Base-by-base conservation (phyloP, 2,329 filamentous ascomycete genomes). In the Corniculantispora saksenae region DNA sequence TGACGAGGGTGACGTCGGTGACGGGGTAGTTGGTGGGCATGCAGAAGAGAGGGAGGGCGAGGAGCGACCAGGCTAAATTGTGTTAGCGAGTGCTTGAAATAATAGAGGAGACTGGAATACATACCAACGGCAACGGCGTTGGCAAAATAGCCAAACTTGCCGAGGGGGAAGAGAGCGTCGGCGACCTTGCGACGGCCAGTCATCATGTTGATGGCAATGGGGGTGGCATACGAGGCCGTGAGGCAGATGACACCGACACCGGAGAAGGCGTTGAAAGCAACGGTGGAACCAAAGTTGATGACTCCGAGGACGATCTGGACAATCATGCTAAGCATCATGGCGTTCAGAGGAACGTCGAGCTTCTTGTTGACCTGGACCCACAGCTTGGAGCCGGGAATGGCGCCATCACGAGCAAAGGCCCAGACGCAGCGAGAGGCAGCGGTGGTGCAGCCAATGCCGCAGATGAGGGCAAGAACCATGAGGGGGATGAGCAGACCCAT, bases 21-120 rank as follows among this genome's bases (percentile, higher is more conserved):
- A 90, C 87, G 7, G 87, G 87, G n/a, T 91, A 78, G 51, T 77
- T 77, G 0, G 86, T 83, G 0, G 89, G 90, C 87, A 91, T 91
- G 77, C 87, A 92, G 81, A 92, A 92, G 19, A 92, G 84, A 1
- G 90, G 89, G 61, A 92, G 85, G 43, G 88, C 89, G 62, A 93
- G 83, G 17, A 83, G 70, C 63, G 87, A 89, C 90, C 90, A 92
- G 61, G 79, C 86, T 88, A 69, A 61, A 10, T 17, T 56, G 50
- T 61, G 63, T 70, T 56, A 73, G 70, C 32, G 27, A 9, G 8
- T 2, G 4, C 25, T 9, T 8, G 13, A 2, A 9, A 55, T 66
- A 3, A 7, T 27, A 21, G 38, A 10, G 17, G n/a, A 17, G 48
- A 53, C 32, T 23, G 10, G 27, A 57, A 17, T 53, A 82, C 83